Evolutionary conservation across 345 rosid genomes (phyloP).

Genomic region (Reutealis trisperma): DNA sequence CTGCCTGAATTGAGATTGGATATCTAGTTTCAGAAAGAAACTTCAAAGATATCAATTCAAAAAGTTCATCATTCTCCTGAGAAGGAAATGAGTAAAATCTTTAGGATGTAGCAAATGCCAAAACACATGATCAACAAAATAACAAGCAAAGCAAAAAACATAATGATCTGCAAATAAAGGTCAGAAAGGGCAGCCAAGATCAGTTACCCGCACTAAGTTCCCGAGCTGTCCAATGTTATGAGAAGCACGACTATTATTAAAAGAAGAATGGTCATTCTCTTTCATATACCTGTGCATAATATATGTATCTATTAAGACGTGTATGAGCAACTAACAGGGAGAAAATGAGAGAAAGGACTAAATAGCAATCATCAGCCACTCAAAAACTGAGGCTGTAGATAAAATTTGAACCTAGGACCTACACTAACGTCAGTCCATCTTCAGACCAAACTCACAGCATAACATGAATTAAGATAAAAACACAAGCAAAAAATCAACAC

Average conservation of each 20-base stretch:
- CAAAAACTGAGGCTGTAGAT: slow-evolving; percentile 1
- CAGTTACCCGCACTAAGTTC: slow-evolving; percentile 65
- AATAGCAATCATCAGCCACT: background rate
- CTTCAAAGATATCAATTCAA: slow-evolving; percentile 85
- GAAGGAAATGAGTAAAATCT: slow-evolving; percentile 2
- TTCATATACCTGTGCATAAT: slow-evolving; percentile 51
- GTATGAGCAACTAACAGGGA: background rate
- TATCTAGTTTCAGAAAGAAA: slow-evolving; percentile 76
- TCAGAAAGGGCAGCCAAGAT: background rate
- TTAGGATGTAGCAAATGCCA: background rate
- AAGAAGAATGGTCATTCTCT: slow-evolving; percentile 48
- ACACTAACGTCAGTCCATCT: slow-evolving; percentile 1
- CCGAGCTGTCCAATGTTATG: slow-evolving; percentile 82
- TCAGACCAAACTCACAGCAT: background rate
- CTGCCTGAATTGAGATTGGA: slow-evolving; percentile 75
- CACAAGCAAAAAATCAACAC: background rate
- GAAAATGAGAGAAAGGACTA: background rate
- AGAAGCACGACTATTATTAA: slow-evolving; percentile 64
- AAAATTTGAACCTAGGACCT: background rate
- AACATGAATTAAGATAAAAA: background rate
- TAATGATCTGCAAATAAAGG: background rate
- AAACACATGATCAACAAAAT: slow-evolving; percentile 2
- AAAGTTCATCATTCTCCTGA: slow-evolving; percentile 97
- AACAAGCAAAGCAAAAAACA: background rate
- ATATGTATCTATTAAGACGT: background rate